Conservation (phyloP, 2,329 filamentous ascomycete genomes). For the Colletotrichum lupini region DNA sequence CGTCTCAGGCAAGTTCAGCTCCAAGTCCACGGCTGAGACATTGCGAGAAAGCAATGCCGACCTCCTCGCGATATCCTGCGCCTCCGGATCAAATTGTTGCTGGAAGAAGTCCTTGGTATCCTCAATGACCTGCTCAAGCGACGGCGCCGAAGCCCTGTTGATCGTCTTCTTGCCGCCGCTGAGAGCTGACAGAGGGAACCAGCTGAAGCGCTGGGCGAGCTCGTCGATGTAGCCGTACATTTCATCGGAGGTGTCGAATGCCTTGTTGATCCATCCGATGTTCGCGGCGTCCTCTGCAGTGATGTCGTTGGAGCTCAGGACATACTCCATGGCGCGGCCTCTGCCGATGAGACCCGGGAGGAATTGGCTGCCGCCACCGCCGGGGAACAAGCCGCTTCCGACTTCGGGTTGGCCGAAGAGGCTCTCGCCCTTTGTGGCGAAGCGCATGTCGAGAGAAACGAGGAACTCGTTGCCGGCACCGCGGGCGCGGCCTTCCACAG, state of each 20-base stretch:
- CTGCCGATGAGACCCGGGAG: background rate
- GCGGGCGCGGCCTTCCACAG: background rate
- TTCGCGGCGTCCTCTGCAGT: background rate
- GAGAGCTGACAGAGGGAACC: background rate
- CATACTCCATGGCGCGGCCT: background rate
- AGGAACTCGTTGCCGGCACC: background rate
- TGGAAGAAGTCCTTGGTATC: background rate
- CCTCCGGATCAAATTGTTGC: background rate
- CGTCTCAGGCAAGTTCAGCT: background rate
- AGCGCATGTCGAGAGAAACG: conserved; percentile 1
- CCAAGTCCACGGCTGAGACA: background rate
- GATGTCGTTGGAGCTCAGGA: background rate
- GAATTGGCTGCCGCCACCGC: background rate
- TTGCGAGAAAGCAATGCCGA: background rate
- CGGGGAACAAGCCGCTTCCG: background rate
- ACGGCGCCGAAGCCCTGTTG: background rate
- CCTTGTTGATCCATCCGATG: background rate
- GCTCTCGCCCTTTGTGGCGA: background rate
- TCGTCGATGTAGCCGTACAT: background rate
- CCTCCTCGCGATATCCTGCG: background rate
- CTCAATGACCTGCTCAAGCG: background rate
- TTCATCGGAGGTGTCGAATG: background rate
- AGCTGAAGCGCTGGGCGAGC: background rate
- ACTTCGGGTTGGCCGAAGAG: background rate
- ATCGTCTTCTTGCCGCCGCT: background rate